These are phyloP conservation scores for Pythium dissimile DNA, from an alignment of 352 stramenopile genomes.

Conservation along the genomic window DNA sequence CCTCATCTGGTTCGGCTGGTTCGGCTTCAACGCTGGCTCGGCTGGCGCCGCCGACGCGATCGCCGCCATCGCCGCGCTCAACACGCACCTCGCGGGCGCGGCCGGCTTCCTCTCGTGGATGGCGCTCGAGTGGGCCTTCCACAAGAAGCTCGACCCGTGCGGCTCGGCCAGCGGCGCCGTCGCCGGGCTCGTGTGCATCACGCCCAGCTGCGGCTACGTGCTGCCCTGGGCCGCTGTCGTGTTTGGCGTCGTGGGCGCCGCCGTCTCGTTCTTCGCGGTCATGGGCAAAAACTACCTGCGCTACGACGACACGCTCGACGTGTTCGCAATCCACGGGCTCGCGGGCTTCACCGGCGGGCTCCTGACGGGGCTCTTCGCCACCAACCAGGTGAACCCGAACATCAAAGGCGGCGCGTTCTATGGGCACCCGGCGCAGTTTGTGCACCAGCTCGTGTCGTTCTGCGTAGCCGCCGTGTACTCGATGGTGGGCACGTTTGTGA, in stretches of 20 bases:
- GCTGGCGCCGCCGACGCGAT: constrained; percentile 56
- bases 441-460: constrained; percentile 54
- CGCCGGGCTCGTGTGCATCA: constrained; percentile 65
- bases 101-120: constrained; percentile 73
- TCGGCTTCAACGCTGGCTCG: constrained; percentile 80
- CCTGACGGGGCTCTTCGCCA: constrained; percentile 70
- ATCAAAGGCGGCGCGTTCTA: constrained; percentile 56
- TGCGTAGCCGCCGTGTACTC: constrained; percentile 63
- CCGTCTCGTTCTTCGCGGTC: constrained; percentile 48
- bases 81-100: constrained; percentile 63
- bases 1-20: constrained; percentile 86
- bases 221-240: constrained; percentile 63
- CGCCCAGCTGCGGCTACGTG: constrained; percentile 68
- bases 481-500: constrained; percentile 61
- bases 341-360: constrained; percentile 60
- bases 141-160: constrained; percentile 62
- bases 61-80: constrained; percentile 63
- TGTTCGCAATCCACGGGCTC: constrained; percentile 71
- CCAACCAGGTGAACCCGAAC: constrained; percentile 46
- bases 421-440: constrained; percentile 39
- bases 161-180: constrained; percentile 59
- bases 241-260: constrained; percentile 63
- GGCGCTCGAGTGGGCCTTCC: constrained; percentile 41
- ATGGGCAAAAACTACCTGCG: constrained; percentile 61
- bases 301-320: constrained; percentile 83